Conservation (phyloP, 306 rosid species). For the Cercis canadensis region DNA sequence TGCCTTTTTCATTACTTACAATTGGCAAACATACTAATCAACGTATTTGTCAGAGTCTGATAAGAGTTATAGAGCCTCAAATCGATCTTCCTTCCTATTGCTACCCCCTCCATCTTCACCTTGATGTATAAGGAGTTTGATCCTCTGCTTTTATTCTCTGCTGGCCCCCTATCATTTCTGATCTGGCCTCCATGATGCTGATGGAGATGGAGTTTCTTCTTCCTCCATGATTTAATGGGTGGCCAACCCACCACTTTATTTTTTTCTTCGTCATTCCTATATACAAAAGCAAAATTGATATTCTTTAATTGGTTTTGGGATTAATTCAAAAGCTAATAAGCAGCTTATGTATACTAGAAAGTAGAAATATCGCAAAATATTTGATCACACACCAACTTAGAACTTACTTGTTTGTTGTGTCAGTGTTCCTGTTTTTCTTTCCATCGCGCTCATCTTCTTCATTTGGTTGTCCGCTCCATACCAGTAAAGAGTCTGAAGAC, state of each 20-base stretch:
- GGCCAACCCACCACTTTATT: conserved; percentile 84
- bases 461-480: conserved; percentile 74
- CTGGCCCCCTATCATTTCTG: conserved; percentile 35
- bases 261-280: conserved; percentile 48
- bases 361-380: too few relatives aligned
- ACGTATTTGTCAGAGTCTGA: conserved; percentile 54
- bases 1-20: conserved; percentile 43
- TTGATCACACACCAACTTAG: too few relatives aligned
- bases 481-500: conserved; percentile 41
- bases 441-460: conserved; percentile 64
- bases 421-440: conserved; percentile 43
- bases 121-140: conserved; percentile 58
- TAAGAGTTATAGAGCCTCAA: conserved; percentile 60
- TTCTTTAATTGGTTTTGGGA: neutral
- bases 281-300: neutral
- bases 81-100: conserved; percentile 72
- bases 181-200: conserved; percentile 36
- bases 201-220: conserved; percentile 52
- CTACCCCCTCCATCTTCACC: conserved; percentile 88
- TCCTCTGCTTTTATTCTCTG: conserved; percentile 41
- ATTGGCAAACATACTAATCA: conserved; percentile 64
- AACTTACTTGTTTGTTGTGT: conserved; percentile 58
- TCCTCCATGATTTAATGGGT: conserved; percentile 81
- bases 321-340: neutral
- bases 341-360: too few relatives aligned